Evolutionary conservation across 2,329 filamentous ascomycete genomes (phyloP).

Genomic region (Ophiostoma himal-ulmi): DNA sequence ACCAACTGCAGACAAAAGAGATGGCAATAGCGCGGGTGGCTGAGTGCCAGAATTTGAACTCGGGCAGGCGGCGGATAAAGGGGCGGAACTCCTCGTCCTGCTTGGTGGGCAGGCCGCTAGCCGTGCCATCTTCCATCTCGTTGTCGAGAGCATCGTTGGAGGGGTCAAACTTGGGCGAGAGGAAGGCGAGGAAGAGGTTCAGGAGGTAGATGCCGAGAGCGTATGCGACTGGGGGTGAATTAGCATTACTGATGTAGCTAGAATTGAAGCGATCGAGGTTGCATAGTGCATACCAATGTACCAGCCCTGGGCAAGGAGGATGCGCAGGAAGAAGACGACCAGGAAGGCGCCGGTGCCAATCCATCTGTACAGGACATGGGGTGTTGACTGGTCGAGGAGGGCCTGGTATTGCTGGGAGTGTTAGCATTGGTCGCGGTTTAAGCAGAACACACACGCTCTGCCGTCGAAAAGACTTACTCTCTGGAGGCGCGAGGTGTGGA

Average conservation of each 20-base stretch:
- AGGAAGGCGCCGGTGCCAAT: constrained; percentile 70
- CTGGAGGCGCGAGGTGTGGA: constrained; percentile 71
- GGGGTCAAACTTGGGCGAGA: constrained; percentile 97
- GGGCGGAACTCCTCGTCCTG: constrained; percentile 96
- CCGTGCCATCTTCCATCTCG: constrained; percentile 89
- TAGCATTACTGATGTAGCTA: background rate
- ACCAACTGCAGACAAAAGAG: constrained; percentile 84
- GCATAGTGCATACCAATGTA: constrained; percentile 71
- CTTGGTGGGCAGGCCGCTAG: constrained; percentile 80
- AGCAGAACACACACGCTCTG: background rate
- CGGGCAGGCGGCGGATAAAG: constrained; percentile 89
- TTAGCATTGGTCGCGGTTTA: background rate
- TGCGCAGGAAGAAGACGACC: constrained; percentile 77
- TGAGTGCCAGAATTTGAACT: constrained; percentile 99
- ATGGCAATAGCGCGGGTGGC: constrained; percentile 82
- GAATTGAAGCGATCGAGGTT: background rate
- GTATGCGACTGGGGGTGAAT: constrained; percentile 67
- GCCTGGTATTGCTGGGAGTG: constrained; percentile 76
- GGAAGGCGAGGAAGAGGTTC: constrained; percentile 97
- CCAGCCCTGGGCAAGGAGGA: constrained; percentile 92
- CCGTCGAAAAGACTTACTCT: constrained; percentile 45
- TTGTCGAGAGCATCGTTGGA: constrained; percentile 86
- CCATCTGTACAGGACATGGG: constrained; percentile 87
- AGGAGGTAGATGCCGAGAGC: constrained; percentile 97
- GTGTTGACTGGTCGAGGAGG: constrained; percentile 88